These are phyloP conservation scores for Eucalyptus brandiana DNA, from an alignment of 345 rosid species.

Conservation along the genomic window DNA sequence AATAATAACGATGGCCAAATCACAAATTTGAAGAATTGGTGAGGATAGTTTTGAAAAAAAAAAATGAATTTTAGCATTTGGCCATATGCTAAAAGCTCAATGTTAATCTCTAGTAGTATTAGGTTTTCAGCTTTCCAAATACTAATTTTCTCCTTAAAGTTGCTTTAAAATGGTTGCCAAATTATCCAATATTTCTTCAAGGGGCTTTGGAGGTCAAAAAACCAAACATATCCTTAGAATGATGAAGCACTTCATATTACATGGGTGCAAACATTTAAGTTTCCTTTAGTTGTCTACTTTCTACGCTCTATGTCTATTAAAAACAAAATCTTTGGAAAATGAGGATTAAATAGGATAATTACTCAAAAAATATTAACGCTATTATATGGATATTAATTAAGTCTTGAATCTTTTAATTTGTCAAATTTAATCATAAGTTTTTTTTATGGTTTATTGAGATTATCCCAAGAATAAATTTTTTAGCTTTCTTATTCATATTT, in stretches of 20 bases:
- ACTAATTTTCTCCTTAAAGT: fast-evolving
- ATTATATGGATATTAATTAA: neutral
- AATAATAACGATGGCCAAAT: no score
- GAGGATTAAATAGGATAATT: neutral
- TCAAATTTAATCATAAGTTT: fast-evolving
- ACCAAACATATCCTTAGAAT: fast-evolving
- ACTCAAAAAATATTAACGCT: fast-evolving
- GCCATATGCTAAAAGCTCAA: no score
- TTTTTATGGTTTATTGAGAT: fast-evolving
- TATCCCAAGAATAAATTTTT: fast-evolving
- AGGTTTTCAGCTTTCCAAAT: no score
- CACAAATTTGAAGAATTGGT: no score
- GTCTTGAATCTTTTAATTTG: fast-evolving
- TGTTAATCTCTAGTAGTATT: no score
- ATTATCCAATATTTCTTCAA: fast-evolving
- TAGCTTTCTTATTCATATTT: neutral
- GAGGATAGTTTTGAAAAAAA: no score
- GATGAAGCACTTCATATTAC: neutral
- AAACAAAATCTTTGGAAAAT: neutral
- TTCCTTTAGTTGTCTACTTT: neutral
- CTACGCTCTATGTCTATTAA: neutral
- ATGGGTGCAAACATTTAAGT: neutral
- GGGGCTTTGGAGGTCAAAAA: no score
- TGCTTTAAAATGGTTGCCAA: fast-evolving
- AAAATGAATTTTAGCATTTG: no score